These are phyloP conservation scores for Ganoderma resinaceum DNA, from an alignment of 1,284 basidiomycete genomes.

Conservation along the genomic window DNA sequence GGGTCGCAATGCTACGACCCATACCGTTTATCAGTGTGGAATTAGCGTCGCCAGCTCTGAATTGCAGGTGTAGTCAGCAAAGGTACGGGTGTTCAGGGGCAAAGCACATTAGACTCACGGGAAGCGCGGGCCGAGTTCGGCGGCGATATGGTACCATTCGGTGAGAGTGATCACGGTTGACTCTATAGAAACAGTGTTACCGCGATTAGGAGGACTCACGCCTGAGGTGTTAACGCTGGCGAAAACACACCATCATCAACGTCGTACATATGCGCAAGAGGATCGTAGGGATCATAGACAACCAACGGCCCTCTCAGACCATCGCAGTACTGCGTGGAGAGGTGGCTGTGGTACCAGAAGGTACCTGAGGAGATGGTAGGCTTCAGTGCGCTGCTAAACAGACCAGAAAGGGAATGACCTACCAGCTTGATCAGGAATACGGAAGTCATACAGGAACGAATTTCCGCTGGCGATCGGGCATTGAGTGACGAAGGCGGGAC, in stretches of 20 bases:
- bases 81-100: not conserved
- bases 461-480: constrained; percentile 49
- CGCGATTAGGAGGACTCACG: not conserved
- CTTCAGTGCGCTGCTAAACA: not conserved
- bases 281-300: constrained; percentile 49
- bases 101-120: constrained; percentile 12
- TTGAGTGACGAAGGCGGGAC: constrained; percentile 11
- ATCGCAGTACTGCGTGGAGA: constrained; percentile 13
- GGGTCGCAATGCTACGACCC: constrained; percentile 38
- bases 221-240: not conserved
- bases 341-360: constrained; percentile 34
- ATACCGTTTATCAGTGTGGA: constrained; percentile 58
- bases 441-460: constrained; percentile 49
- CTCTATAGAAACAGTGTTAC: constrained; percentile 10
- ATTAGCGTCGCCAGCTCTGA: constrained; percentile 7
- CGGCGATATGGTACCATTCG: constrained; percentile 30
- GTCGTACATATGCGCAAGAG: constrained; percentile 45
- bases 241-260: constrained; percentile 24
- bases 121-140: constrained; percentile 7
- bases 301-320: constrained; percentile 42
- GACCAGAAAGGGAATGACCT: not conserved
- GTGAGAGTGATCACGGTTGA: constrained; percentile 29
- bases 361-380: constrained; percentile 21
- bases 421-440: constrained; percentile 41
- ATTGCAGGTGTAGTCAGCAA: not conserved